Percentiles rank a stretch among this genome's conserved stretches.
Evolutionary conservation across 768 basidiomycete genomes (phyloP).

Genomic region (Boletus rubescentipes): DNA sequence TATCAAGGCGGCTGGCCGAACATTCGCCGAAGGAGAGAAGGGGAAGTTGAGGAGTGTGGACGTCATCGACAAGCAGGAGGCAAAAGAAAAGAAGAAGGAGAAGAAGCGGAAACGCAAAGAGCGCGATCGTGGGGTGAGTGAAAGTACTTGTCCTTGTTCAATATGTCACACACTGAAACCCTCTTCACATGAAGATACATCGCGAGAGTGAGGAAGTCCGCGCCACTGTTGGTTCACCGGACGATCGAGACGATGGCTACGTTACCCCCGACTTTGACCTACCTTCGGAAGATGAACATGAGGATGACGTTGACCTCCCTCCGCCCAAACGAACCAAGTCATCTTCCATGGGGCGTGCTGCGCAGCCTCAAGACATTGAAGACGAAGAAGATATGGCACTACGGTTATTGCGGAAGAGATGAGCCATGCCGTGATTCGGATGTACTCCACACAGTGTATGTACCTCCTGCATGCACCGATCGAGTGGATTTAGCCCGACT

Average conservation of each 20-base stretch:
- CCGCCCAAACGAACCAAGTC: constrained; percentile 34
- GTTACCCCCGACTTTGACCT: constrained; percentile 70
- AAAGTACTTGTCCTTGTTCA: background rate
- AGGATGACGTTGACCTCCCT: constrained; percentile 29
- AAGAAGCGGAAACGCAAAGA: constrained; percentile 93
- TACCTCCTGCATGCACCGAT: background rate
- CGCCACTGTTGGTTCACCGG: constrained; percentile 35
- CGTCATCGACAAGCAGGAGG: constrained; percentile 74
- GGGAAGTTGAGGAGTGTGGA: constrained; percentile 71
- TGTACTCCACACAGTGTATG: constrained; percentile 1
- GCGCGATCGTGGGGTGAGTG: constrained; percentile 47
- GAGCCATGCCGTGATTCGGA: constrained; percentile 12
- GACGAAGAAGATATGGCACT: constrained; percentile 69
- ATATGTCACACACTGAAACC: background rate
- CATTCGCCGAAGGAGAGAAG: constrained; percentile 73
- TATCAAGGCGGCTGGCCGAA: constrained; percentile 61
- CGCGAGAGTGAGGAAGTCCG: constrained; percentile 27
- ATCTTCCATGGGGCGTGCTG: constrained; percentile 18
- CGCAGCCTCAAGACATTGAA: constrained; percentile 36
- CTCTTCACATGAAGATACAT: constrained; percentile 17
- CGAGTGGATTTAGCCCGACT: constrained; percentile 2
- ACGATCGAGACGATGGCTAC: constrained; percentile 65
- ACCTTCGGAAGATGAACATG: constrained; percentile 38
- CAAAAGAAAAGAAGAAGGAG: constrained; percentile 84
- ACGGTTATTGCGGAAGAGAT: constrained; percentile 45